Conservation (phyloP, 1,139 yeast species). For the Pichia sp. region DNA sequence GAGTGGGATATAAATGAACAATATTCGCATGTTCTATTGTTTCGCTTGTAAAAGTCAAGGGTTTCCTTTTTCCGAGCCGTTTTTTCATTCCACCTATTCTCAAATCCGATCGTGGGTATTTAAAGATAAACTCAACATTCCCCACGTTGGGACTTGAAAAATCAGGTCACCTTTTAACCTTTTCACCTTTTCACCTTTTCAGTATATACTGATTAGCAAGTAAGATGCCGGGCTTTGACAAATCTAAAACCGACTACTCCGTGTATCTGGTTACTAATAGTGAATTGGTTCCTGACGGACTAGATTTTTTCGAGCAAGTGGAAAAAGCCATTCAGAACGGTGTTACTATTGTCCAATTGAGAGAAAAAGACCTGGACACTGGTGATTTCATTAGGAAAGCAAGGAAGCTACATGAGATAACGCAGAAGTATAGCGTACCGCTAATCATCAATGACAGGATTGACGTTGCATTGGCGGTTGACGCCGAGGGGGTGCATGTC, state of each 20-base stretch:
- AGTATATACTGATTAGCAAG: not conserved
- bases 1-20: too few species aligned
- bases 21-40: too few species aligned
- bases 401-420: conserved; percentile 47
- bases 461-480: conserved; percentile 85
- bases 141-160: too few species aligned
- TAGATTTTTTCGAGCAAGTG: conserved; percentile 54
- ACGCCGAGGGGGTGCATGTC: conserved; percentile 77
- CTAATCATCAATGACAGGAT: conserved; percentile 80
- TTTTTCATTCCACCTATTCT: too few species aligned
- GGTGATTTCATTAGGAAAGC: conserved; percentile 62
- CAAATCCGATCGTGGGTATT: too few species aligned
- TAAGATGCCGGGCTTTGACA: not conserved
- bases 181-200: too few species aligned
- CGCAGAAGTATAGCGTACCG: conserved; percentile 56
- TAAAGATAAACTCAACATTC: too few species aligned
- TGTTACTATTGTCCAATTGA: conserved; percentile 71
- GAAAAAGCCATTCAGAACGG: conserved; percentile 59
- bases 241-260: conserved; percentile 39
- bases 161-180: too few species aligned
- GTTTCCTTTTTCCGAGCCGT: too few species aligned
- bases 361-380: conserved; percentile 74
- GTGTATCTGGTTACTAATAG: conserved; percentile 80
- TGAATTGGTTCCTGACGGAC: conserved; percentile 58
- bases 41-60: too few species aligned